Evolutionary conservation across 2,329 filamentous ascomycete genomes (phyloP), one percentile per base, ranked within the genome.

Genomic region (Trichophyton equinum): DNA sequence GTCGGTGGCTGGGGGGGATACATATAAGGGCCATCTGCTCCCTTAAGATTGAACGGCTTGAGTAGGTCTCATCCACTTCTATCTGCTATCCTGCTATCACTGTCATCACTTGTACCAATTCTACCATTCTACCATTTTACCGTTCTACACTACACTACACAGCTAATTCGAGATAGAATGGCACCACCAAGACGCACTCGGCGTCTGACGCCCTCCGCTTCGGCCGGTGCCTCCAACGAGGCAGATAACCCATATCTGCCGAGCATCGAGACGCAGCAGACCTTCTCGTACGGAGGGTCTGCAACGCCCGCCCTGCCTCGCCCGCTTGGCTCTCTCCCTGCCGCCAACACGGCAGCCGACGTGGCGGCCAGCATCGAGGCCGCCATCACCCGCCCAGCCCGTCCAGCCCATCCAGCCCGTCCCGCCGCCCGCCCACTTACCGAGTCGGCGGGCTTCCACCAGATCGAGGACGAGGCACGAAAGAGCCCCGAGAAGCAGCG

Each of bases 201-300:
- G 33, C 55, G 36, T 9, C 22, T 13, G 9, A 38, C 33, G 33
- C 33, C 33, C 33, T 11, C 55, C 1, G 44, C 53, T 46, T 22
- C 60, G 1, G 9, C 57, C 53, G 33, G 30, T 20, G 20, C 38
- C 40, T 27, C 55, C 22, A 38, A 59, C 15, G 18, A 58, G 49
- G 64, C 65, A 38, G 66, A 64, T 56, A 74, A 69, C 63, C 68
- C 70, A 47, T 63, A 61, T 58, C 65, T 76, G 38, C 74, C 74
- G 5, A 68, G 70, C 57, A 66, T 76, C 56, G 72, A 73, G 46
- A 71, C 71, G 25, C 71, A 72, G 59, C 70, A 72, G 53, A 75
- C 74, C 1, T 76, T 72, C 61, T 72, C 72, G 13, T 76, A 76
- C 68, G 75, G 27, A 7, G 27, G 75, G 30, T 71, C 73, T 6